Evolutionary conservation across 2,329 filamentous ascomycete species (phyloP), one percentile per base, ranked within the genome.

Genomic region (Sclerotinia subarctica): DNA sequence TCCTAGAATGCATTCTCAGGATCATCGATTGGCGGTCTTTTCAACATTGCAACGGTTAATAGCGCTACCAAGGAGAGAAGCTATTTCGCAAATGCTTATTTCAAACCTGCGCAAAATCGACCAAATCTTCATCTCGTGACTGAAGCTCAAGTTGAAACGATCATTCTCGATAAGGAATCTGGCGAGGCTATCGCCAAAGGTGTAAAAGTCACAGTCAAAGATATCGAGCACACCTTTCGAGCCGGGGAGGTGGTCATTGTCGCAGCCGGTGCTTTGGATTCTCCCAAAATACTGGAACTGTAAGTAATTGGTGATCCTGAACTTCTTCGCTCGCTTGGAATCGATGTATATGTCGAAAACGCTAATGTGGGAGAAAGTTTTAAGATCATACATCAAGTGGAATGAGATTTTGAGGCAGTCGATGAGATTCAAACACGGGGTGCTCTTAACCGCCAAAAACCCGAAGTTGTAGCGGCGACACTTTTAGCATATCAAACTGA

Each of bases 241-340:
- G 81, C 79, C 19, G 74, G 73, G 0, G 74, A 46, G 66, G 76
- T 77, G 53, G 72, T 77, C 5, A 72, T 78, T 53, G 38, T 78
- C 2, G 68, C 72, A 32, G 74, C 74, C 29, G 76, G 77, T 5
- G 69, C 70, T 4, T 69, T 78, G 35, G 64, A 71, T 32, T 74
- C 70, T 15, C 77, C 77, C 73, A 78, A 64, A 54, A 19, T 79
- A 3, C 70, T 79, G 6, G 75, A 79, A 69, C 69, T 78, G 11
- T 78, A 77, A 21, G 77, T 78, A 17, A 72, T 78, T 54, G 77
- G 76, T 17, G 56, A 60, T 26, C 49, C 64, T 15, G 56, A 64
- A 8, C 47, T 72, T 7, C 71, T 77, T 10, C 58, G 72, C 13
- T 56, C 38, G 5, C 64, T 68, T 26, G 70, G 70, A 5, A 75